Evolutionary conservation across 2,329 filamentous ascomycete genomes (phyloP).

Genomic region (Chaetomium olivaceum): DNA sequence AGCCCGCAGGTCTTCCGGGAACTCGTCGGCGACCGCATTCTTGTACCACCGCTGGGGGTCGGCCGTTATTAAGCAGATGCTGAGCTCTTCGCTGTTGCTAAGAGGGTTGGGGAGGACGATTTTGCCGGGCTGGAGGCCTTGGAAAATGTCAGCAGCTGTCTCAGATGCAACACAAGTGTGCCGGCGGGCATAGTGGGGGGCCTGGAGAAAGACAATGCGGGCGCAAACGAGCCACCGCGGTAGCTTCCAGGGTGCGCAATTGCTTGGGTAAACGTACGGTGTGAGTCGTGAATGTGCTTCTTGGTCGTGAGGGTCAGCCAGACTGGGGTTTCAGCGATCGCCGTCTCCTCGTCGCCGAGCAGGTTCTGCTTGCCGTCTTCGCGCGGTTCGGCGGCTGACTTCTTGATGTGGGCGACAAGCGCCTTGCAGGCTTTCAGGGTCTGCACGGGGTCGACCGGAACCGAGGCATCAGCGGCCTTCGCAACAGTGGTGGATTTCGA

Average conservation of each 20-base stretch:
- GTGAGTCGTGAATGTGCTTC: slow-evolving; percentile 62
- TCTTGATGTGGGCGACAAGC: slow-evolving; percentile 62
- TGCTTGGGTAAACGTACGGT: slow-evolving; percentile 44
- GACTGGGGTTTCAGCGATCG: slow-evolving; percentile 53
- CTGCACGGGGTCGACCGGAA: slow-evolving; percentile 47
- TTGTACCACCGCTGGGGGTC: slow-evolving; percentile 84
- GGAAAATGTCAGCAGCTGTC: slow-evolving; percentile 4
- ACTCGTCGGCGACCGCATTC: slow-evolving; percentile 72
- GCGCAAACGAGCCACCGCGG: neutral
- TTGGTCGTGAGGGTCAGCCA: slow-evolving; percentile 67
- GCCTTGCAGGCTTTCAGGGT: slow-evolving; percentile 64
- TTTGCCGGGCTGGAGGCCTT: slow-evolving; percentile 74
- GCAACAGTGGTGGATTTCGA: slow-evolving; percentile 39
- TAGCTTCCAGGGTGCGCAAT: neutral
- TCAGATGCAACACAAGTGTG: neutral
- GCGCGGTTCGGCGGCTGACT: slow-evolving; percentile 51
- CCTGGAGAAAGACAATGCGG: neutral
- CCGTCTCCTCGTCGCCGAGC: slow-evolving; percentile 46
- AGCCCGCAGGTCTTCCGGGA: slow-evolving; percentile 65
- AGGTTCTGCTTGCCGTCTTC: slow-evolving; percentile 58
- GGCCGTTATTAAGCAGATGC: slow-evolving; percentile 75
- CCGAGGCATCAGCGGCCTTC: slow-evolving; percentile 37
- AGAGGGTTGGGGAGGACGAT: slow-evolving; percentile 77
- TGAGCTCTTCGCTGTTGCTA: slow-evolving; percentile 63
- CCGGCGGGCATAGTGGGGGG: neutral